Evolutionary conservation across 805 yeast species (phyloP), one percentile per base, ranked within the genome.

Genomic region (Kregervanrija pseudodelftensis): DNA sequence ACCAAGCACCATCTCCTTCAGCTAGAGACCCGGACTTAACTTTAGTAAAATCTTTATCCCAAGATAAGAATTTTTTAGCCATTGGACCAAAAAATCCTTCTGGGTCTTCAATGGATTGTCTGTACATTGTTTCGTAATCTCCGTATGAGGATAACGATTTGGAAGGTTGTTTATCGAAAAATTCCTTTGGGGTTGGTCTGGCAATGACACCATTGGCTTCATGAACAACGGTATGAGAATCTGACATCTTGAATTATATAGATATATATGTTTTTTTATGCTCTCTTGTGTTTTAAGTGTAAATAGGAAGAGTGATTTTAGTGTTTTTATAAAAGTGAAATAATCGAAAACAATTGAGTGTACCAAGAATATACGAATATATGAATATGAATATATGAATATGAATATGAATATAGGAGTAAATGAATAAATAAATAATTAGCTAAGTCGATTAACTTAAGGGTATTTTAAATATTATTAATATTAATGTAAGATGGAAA

Each of bases 1-100:
- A 93, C 98, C 98, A 93, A 33, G 97, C 88, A 42, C 80, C 70
- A 60, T 87, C 95, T 50, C 91, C 95, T 54, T 81, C 67, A 52
- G 72, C 76, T 51, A 83, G 76, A 43, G 83, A 72, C 33, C 93
- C 95, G 36, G 69, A 56, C 55, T 57, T 74, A 56, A 76, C 93
- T 47, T 75, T 72, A 55, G 74, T 71, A 66, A 86, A 90, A 43
- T 80, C 88, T 48, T 72, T 77, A 61, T 82, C 86, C 97, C 97
- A 90, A 56, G 76, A 67, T 53, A 90, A 74, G 45, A 78, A 73
- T 58, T 82, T 77, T 46, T 72, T 74, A 41, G 96, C 97, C 63
- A 76, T 69, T 41, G 79, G 77, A 40, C 89, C 90, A 64, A 85
- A 90, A 64, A 91, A 90, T 33, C 67, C 73, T 44, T 77, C 84